Base-by-base conservation (phyloP, 2,329 filamentous ascomycete species). In the Ophiostoma perfectum region DNA sequence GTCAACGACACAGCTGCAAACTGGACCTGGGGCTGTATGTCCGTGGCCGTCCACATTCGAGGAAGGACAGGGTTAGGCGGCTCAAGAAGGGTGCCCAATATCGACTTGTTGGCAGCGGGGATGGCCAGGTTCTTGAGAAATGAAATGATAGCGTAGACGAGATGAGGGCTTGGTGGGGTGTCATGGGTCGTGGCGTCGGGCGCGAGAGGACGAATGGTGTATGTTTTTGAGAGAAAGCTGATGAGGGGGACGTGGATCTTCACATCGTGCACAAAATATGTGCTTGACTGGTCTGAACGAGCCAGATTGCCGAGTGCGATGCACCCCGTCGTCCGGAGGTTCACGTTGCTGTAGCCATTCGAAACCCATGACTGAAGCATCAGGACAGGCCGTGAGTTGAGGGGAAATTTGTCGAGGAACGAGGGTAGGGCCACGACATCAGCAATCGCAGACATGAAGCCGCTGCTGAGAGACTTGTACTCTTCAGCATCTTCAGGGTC, bases 121-220 rank as follows among this genome's bases (percentile, higher is more conserved):
- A 89, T 85, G 39, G 86, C 84, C 8, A 89, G 82, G 74, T 89
- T 89, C 75, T 88, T 88, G 70, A 88, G 81, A 73, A 88, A 88
- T 7, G 85, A 83, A 18, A 89, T 78, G 2, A 80, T 78, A 1
- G 85, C 81, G 73, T 88, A 86, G 0, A 86, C 78, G 16, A 87
- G 81, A 70, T 87, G 84, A 2, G 74, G 68, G 39, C 74, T 70
- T 5, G 73, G 70, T 7, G 69, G 67, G 8, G 69, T 55, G 8
- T 0, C 18, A 14, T n/a, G 18, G 27, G 81, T 75, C 4, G 81
- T 75, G 42, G 68, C 68, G 16, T 70, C 66, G 6, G 58, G 36
- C 1, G 70, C 83, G 80, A 7, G 73, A 75, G 5, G 70, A 27
- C 71, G 71, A 0, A 76, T 72, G 42, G 49, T 80, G 60, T 18